Base-by-base conservation (phyloP, 805 yeast species). In the Suhomyces sp. region DNA sequence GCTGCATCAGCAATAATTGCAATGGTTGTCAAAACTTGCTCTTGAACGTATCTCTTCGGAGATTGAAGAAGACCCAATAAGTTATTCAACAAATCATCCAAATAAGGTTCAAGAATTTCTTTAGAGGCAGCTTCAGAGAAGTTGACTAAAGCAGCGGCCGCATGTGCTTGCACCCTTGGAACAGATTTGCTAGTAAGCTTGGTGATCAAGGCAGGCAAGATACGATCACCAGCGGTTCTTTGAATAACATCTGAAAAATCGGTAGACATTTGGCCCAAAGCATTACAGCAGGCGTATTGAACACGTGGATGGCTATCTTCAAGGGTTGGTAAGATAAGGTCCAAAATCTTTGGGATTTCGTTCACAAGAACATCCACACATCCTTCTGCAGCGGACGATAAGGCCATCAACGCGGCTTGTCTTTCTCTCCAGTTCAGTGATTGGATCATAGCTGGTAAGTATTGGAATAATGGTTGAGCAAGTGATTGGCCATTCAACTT, bases 1-100 rank as follows among this genome's bases (percentile, higher is more conserved):
- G 98, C 97, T 13, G 97, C 96, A 71, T 93, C 98, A 2, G 99
- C 99, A 59, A 93, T 92, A 60, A 92, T 89, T 19, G 98, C 97
- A 69, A 94, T 92, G 0, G 98, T 94, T 9, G 98, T 92, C 53
- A 94, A 79, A 13, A 92, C 97, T 74, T 94, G 99, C 67, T 94
- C 99, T 73, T 94, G 98, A 46, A 94, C 97, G 64, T 91, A 94
- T 59, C 91, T 81, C 69, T 91, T 90, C 38, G 96, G 94, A 54
- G 92, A 83, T 67, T 88, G 91, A 53, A 94, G 78, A 24, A 93
- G 75, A 1, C 83, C 85, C 52, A 94, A 77, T 57, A 94, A 75
- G 60, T 89, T 87, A 33, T 84, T 79, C 53, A 94, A 77, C 62
- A 94, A 74, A 59, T 79, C 83, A 68, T 94, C 99, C 64, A 94